These are phyloP conservation scores for Globisporangium radiosum DNA, from an alignment of 352 stramenopile genomes.

Conservation along the genomic window DNA sequence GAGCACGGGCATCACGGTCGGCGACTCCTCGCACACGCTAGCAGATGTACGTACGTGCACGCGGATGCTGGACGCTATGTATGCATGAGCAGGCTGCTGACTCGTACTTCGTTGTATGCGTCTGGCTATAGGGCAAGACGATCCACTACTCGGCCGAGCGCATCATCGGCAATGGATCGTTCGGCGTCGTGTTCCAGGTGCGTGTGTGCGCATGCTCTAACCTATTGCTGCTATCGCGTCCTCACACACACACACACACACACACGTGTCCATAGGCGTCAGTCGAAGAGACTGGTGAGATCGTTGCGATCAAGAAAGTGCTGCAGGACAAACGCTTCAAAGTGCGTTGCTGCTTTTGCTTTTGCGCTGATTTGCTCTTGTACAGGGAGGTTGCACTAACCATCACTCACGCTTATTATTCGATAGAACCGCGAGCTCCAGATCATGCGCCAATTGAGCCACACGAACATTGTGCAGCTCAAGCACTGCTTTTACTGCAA, in stretches of 20 bases:
- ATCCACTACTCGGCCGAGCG: conserved; percentile 96
- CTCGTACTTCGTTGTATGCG: background rate
- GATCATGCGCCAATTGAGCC: conserved; percentile 98
- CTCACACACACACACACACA: background rate
- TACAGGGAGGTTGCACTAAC: background rate
- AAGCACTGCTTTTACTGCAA: conserved; percentile 99
- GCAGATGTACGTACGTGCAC: conserved; percentile 47
- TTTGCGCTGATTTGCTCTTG: too few species aligned
- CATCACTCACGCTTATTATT: background rate
- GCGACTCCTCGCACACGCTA: conserved; percentile 74
- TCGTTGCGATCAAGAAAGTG: conserved; percentile 99
- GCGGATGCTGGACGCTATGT: too few species aligned
- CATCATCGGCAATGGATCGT: conserved; percentile 99
- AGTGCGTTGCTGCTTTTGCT: conserved; percentile 20
- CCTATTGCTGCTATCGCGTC: background rate
- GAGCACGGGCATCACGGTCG: conserved; percentile 77
- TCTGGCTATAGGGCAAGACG: conserved; percentile 62
- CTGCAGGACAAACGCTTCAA: conserved; percentile 99
- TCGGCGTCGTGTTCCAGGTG: conserved; percentile 98
- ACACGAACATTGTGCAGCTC: conserved; percentile 98
- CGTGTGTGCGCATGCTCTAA: background rate
- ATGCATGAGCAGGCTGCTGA: background rate
- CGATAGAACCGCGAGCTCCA: conserved; percentile 96
- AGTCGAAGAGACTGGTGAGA: conserved; percentile 95
- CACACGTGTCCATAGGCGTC: conserved; percentile 42